Evolutionary conservation across 2,329 filamentous ascomycete genomes (phyloP), one percentile per base, ranked within the genome.

Genomic region (Talaromyces verruculosus): DNA sequence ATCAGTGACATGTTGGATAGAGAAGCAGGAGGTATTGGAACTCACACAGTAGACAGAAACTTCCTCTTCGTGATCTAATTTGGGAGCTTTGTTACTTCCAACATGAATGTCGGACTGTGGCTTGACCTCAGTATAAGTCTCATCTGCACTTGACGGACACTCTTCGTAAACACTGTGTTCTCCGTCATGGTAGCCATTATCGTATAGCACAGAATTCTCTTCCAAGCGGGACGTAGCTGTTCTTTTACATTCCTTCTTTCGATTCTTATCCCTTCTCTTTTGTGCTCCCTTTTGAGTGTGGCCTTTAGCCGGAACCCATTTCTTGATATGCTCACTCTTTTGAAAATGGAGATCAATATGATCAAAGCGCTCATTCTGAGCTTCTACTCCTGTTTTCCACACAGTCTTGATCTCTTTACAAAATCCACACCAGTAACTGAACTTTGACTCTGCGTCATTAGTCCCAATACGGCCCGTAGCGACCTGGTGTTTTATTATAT

Each of bases 381-480:
- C 86, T 28, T 84, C 84, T 1, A 82, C 74, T 3, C 84, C 82
- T 39, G 79, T 78, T 25, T 80, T 79, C 6, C 37, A 7, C 35
- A 88, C 80, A n/a, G 80, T 75, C 15, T 92, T 79, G 22, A 88
- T 81, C 19, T 78, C 72, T 17, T 79, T 72, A 75, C 92, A 97
- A 75, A 97, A 96, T 0, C 93, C 93, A 72, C 93, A 97, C 93
- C 93, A 97, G 77, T 92, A 97, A 5, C 84, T 82, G 1, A 80
- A 78, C n/a, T 7, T 41, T 19, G 61, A 63, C 41, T 57, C 37
- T 69, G 89, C 87, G 35, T 84, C 86, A 67, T 90, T 88, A 15
- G 85, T 82, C 0, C 89, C 89, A 33, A 91, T 85, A 6, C 85
- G 85, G 69, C 86, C 86, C 5, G 76, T 79, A 33, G 84, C 82